Percentiles rank a stretch among this genome's conserved stretches.
Conservation (phyloP, 75 land plant species). For the Pinus taeda region DNA sequence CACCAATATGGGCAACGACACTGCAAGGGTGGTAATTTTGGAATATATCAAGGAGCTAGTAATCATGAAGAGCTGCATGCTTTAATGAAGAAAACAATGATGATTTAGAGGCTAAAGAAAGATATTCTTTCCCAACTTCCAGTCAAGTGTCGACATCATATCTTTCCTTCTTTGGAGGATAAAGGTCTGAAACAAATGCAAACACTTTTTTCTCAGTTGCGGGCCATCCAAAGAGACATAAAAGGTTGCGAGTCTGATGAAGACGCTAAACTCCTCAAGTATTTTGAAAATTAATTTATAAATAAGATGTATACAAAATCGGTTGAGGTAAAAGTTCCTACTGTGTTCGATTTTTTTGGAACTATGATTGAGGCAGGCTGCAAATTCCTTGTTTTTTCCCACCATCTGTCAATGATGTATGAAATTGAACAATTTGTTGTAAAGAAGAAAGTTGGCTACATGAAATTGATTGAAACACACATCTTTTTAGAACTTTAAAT, state of each 20-base stretch:
- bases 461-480: not conserved
- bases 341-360: slow-evolving; percentile 75
- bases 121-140: no score
- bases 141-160: no score
- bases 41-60: no score
- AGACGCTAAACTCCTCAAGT: slow-evolving; percentile 46
- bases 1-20: no score
- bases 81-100: no score
- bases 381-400: not conserved
- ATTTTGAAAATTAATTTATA: slow-evolving; percentile 65
- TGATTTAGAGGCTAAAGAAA: no score
- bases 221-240: slow-evolving; percentile 52
- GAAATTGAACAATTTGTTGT: not conserved
- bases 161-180: no score
- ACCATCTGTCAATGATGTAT: not conserved
- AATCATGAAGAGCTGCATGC: no score
- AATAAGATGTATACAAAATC: slow-evolving; percentile 90
- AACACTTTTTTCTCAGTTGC: slow-evolving; percentile 31
- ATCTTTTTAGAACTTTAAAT: no score
- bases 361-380: not conserved
- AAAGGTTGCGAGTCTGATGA: slow-evolving; percentile 41
- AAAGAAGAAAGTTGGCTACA: not conserved
- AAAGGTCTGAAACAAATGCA: no score
- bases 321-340: slow-evolving; percentile 86
- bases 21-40: no score